Base-by-base conservation (phyloP, 441 rosid species). In the Theobroma grandiflorum region DNA sequence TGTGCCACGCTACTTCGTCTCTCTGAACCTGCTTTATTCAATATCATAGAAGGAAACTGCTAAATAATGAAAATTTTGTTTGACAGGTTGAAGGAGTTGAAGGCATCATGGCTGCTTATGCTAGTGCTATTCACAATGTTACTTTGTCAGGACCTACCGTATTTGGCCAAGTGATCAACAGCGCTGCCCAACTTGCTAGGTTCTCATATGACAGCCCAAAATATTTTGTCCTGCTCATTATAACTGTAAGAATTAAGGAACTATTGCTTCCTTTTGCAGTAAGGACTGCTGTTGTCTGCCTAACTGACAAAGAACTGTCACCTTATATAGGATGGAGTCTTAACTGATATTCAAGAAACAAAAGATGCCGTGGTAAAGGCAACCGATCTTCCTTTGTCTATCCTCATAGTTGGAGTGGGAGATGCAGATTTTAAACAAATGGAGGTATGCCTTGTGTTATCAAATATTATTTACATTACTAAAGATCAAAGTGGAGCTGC, bases 81-180 rank as follows among this genome's bases (percentile, higher is more conserved):
- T 40, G 74, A 81, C 69, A 95, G 98, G 98, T 93, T 76, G 97
- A 86, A 66, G 97, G 97, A 66, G 86, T 95, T 82, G 88, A 89
- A 80, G 97, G 99, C 77, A 90, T 95, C 82, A 90, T 95, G 96
- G 45, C 89, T 80, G 93, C 99, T 78, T 95, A 95, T 79, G 77
- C 86, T 9, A 83, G 83, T 71, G 92, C 97, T 26, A 84, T 93
- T 74, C 87, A 73, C 63, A 92, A 85, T 81, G 89, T 93, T 78
- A 16, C 89, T 66, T 86, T 95, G 66, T 84, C 97, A 0, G 99
- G 98, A 85, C 99, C 99, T 26, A 94, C 99, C 67, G 83, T 92
- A 50, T 95, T 95, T 82, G 91, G 94, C 76, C 87, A 75, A 10
- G 97, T 95, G 61, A 91, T 95, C 64, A 89, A 90, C 83, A 88